Evolutionary conservation across 805 yeast genomes (phyloP).

Genomic region (Wickerhamomyces pijperi): DNA sequence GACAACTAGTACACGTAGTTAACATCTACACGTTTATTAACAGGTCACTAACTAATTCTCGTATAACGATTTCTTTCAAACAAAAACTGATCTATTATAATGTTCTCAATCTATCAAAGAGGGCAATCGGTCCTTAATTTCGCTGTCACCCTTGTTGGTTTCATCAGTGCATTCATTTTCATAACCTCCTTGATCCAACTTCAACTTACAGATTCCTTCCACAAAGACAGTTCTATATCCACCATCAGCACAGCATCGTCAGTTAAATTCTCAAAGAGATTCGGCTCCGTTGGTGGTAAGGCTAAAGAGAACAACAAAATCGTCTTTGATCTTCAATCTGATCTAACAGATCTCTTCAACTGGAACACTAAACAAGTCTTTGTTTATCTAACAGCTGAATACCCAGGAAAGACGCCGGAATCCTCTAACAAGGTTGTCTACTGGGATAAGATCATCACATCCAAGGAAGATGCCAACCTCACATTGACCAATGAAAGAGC

Average conservation of each 20-base stretch:
- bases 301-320: slow-evolving; percentile 71
- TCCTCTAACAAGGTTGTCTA: slow-evolving; percentile 62
- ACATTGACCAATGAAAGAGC: slow-evolving; percentile 41
- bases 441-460: slow-evolving; percentile 79
- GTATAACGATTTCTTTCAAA: too few species aligned
- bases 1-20: too few species aligned
- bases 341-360: slow-evolving; percentile 71
- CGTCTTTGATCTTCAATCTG: slow-evolving; percentile 62
- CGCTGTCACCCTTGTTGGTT: slow-evolving; percentile 38
- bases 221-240: slow-evolving; percentile 25
- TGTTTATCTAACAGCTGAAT: slow-evolving; percentile 81
- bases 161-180: slow-evolving; percentile 36
- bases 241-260: slow-evolving; percentile 27
- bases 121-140: slow-evolving; percentile 42
- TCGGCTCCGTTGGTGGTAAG: slow-evolving; percentile 54
- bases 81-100: slow-evolving; percentile 4
- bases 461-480: slow-evolving; percentile 47
- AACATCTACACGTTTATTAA: too few species aligned
- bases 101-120: slow-evolving; percentile 33
- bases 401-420: slow-evolving; percentile 28
- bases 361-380: slow-evolving; percentile 98
- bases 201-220: slow-evolving; percentile 31
- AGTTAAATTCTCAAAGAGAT: slow-evolving; percentile 44
- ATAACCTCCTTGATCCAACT: slow-evolving; percentile 40
- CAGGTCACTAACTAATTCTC: too few species aligned